Conservation (phyloP, 2,329 filamentous ascomycete species). For the Cryphonectria naterciae region DNA sequence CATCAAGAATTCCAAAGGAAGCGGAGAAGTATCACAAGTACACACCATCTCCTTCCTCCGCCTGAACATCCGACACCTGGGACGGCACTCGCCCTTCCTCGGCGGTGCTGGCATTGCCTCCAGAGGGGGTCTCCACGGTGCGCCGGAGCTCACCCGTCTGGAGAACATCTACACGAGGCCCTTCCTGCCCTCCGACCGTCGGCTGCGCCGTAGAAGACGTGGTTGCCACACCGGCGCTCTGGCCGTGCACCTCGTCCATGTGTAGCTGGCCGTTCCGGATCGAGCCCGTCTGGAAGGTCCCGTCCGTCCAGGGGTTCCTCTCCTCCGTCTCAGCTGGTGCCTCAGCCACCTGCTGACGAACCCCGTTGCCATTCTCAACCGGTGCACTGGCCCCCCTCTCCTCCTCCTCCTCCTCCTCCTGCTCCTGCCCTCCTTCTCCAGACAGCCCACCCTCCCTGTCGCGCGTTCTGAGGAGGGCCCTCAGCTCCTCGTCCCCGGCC, state of each 20-base stretch:
- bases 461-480: constrained; percentile 22
- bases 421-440: background rate
- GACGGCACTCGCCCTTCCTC: constrained; percentile 43
- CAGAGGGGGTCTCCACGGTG: constrained; percentile 47
- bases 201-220: background rate
- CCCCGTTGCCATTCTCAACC: constrained; percentile 31
- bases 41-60: constrained; percentile 61
- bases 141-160: constrained; percentile 63
- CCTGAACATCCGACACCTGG: constrained; percentile 26
- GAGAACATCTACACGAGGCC: constrained; percentile 51
- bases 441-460: constrained; percentile 11
- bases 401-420: constrained; percentile 4
- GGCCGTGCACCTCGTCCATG: constrained; percentile 42
- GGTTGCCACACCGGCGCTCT: background rate
- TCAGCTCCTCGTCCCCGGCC: constrained; percentile 41
- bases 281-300: constrained; percentile 65
- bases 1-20: background rate
- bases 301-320: constrained; percentile 61
- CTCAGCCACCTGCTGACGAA: constrained; percentile 8
- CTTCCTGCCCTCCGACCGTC: background rate
- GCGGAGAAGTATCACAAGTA: constrained; percentile 53
- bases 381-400: constrained; percentile 12
- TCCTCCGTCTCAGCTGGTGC: constrained; percentile 12
- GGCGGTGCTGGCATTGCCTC: constrained; percentile 37
- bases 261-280: constrained; percentile 55